phyloP scores from a whole-genome alignment of 768 basidiomycete genomes.

The Serendipita sp. region DNA sequence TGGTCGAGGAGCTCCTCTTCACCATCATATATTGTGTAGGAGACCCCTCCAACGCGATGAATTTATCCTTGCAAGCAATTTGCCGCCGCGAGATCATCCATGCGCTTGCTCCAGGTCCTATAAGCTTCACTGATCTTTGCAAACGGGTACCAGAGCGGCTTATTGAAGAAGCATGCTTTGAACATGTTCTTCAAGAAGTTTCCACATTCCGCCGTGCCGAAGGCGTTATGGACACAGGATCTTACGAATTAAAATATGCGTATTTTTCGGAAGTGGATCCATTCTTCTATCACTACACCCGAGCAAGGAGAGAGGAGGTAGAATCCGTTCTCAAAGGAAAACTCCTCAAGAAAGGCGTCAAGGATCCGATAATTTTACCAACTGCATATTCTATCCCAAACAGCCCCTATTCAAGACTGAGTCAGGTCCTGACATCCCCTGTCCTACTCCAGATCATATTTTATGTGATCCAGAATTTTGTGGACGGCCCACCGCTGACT shows the following conservation, averaged over 20 bases:
- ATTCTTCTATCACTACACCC: slow-evolving; percentile 88
- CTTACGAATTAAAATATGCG: slow-evolving; percentile 79
- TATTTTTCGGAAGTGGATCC: slow-evolving; percentile 79
- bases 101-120: slow-evolving; percentile 72
- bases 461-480: slow-evolving; percentile 60
- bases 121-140: slow-evolving; percentile 77
- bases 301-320: slow-evolving; percentile 86
- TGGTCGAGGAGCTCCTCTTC: slow-evolving; percentile 86
- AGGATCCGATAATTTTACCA: slow-evolving; percentile 63
- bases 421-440: slow-evolving; percentile 48
- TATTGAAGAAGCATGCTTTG: slow-evolving; percentile 69
- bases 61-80: slow-evolving; percentile 43
- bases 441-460: slow-evolving; percentile 69
- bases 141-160: slow-evolving; percentile 83
- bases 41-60: slow-evolving; percentile 60
- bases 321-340: slow-evolving; percentile 56
- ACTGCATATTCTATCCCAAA: slow-evolving; percentile 42
- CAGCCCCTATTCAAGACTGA: slow-evolving; percentile 55
- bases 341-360: slow-evolving; percentile 43
- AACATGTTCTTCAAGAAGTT: slow-evolving; percentile 58
- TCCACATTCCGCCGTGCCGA: slow-evolving; percentile 74
- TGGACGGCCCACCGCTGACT: slow-evolving; percentile 31
- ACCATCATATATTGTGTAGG: slow-evolving; percentile 74
- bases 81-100: slow-evolving; percentile 81
- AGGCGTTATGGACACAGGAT: slow-evolving; percentile 56